Evolutionary conservation across 257 asterid genomes (phyloP).

Genomic region (Solanum chilense): DNA sequence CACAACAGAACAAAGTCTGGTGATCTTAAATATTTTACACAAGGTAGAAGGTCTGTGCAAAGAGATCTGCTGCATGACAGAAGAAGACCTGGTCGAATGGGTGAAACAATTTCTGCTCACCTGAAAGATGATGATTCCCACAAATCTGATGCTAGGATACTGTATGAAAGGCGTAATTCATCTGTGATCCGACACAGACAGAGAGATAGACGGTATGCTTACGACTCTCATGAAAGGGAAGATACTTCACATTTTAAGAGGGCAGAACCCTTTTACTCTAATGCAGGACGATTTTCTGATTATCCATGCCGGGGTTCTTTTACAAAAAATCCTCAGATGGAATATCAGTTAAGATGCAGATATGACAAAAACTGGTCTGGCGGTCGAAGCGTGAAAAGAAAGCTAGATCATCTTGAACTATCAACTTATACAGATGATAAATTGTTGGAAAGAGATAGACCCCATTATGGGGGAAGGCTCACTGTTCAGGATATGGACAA

Average conservation of each 20-base stretch:
- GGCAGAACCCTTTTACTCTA: slow-evolving; percentile 7
- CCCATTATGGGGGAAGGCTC: slow-evolving; percentile 15
- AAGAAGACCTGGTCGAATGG: slow-evolving; percentile 9
- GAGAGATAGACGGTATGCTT: slow-evolving; percentile 3
- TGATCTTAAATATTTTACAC: slow-evolving; percentile 6
- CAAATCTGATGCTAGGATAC: slow-evolving; percentile 13
- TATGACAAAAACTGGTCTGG: slow-evolving; percentile 12
- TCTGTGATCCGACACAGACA: slow-evolving; percentile 6
- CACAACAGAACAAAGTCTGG: slow-evolving; percentile 3
- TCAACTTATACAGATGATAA: slow-evolving; percentile 10
- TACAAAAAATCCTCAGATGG: slow-evolving; percentile 11
- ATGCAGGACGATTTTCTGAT: slow-evolving; percentile 13
- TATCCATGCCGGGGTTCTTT: slow-evolving; percentile 6
- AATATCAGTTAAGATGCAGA: slow-evolving; percentile 9
- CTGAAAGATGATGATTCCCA: slow-evolving; percentile 15
- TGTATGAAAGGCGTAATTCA: slow-evolving; percentile 8
- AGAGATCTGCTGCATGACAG: slow-evolving; percentile 6
- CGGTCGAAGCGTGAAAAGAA: slow-evolving; percentile 4
- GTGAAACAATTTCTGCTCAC: slow-evolving; percentile 4
- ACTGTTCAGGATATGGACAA: slow-evolving; percentile 9
- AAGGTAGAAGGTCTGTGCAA: slow-evolving; percentile 11
- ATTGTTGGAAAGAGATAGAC: slow-evolving; percentile 6
- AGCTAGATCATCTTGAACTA: slow-evolving; percentile 7
- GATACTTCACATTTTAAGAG: slow-evolving; percentile 2
- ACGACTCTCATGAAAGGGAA: slow-evolving; percentile 9